phyloP scores from a whole-genome alignment of 257 asterid species.

The Thymus mandschuricus region DNA sequence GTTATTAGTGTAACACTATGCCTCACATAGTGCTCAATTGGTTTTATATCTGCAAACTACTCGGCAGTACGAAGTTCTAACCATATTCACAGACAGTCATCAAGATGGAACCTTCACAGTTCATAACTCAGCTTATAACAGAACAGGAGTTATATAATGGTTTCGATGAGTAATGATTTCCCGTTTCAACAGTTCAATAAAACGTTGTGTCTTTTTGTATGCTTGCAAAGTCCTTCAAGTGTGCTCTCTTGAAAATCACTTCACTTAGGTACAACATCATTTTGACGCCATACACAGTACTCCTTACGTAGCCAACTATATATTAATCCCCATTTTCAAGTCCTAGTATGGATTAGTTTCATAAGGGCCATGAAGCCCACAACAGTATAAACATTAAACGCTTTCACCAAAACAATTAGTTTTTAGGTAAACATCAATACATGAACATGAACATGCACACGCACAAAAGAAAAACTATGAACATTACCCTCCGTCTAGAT shows the following conservation, averaged over 20 bases:
- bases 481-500: constrained; percentile 94
- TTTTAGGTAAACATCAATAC: background rate
- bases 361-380: background rate
- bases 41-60: background rate
- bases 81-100: background rate
- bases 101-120: background rate
- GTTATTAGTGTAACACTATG: no score
- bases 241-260: background rate
- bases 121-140: background rate
- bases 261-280: constrained; percentile 6
- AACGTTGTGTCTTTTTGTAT: background rate
- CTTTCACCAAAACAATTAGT: background rate
- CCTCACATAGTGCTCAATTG: no score
- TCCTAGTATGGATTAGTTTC: background rate
- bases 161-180: background rate
- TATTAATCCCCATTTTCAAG: background rate
- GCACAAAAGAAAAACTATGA: constrained; percentile 21
- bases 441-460: background rate
- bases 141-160: background rate
- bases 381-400: background rate
- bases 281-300: background rate
- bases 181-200: background rate
- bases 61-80: constrained; percentile 11
- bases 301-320: background rate
- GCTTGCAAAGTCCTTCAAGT: constrained; percentile 4